These are phyloP conservation scores for Sanghuangporus baumii DNA, from an alignment of 1,284 basidiomycete species.

Conservation along the genomic window DNA sequence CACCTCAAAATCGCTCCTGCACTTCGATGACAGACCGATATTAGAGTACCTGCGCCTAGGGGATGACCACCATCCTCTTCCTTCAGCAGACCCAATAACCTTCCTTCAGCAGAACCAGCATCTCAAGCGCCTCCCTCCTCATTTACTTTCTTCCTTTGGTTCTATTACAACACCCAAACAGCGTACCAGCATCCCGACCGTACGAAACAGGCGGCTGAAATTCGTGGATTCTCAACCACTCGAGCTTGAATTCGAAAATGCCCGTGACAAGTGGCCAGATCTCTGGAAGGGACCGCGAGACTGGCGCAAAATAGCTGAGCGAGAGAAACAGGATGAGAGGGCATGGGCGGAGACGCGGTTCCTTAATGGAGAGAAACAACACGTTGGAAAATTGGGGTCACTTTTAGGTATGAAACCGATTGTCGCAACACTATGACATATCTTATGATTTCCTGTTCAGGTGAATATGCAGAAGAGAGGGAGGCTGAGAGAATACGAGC, in stretches of 20 bases:
- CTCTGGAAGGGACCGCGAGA: conserved; percentile 51
- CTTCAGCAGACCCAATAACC: conserved; percentile 48
- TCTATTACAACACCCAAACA: conserved; percentile 59
- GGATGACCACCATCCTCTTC: conserved; percentile 50
- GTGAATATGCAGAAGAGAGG: conserved; percentile 70
- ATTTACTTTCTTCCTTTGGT: conserved; percentile 56
- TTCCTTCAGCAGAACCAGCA: conserved; percentile 59
- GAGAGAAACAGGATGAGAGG: conserved; percentile 59
- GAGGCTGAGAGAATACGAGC: conserved; percentile 53
- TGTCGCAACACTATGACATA: background rate
- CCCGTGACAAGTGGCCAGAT: conserved; percentile 53
- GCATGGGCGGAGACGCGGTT: conserved; percentile 62
- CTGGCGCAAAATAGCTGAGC: conserved; percentile 35
- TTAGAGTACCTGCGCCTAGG: conserved; percentile 62
- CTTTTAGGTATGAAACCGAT: conserved; percentile 35
- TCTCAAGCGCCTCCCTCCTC: conserved; percentile 59
- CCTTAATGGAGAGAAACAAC: conserved; percentile 48
- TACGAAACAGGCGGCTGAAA: conserved; percentile 65
- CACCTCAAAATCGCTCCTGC: background rate
- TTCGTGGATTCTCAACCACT: conserved; percentile 49
- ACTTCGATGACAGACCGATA: conserved; percentile 31
- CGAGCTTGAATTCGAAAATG: conserved; percentile 46
- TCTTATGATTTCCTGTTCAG: conserved; percentile 19
- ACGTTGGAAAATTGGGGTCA: conserved; percentile 62
- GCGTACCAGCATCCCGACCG: conserved; percentile 51